These are phyloP conservation scores for Telfairia occidentalis DNA, from an alignment of 331 rosid species.

Conservation along the genomic window DNA sequence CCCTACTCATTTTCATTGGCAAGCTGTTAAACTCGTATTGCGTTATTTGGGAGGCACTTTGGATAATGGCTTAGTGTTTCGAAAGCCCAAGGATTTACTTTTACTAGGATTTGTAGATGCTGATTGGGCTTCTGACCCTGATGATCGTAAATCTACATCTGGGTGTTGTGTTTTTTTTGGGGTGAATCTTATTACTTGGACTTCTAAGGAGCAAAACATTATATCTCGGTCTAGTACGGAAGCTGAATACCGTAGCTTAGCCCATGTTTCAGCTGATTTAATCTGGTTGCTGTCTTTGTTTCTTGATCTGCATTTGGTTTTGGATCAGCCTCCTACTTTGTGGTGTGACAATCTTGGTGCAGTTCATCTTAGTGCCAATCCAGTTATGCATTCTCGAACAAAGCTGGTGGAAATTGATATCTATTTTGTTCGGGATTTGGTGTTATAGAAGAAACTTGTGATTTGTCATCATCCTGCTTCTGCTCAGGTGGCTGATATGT, in stretches of 20 bases:
- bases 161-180: neutral
- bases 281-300: neutral
- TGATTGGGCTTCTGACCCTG: neutral
- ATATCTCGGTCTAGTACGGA: neutral
- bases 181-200: neutral
- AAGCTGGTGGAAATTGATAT: neutral
- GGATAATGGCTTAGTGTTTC: neutral
- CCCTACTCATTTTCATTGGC: neutral
- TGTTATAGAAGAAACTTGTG: too few relatives aligned
- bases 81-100: neutral
- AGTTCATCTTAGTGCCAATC: neutral
- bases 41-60: neutral
- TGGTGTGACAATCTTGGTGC: neutral
- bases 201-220: neutral
- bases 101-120: neutral
- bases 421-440: too few relatives aligned
- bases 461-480: too few relatives aligned
- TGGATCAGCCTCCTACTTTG: neutral
- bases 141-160: too few relatives aligned
- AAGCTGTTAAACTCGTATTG: neutral
- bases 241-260: neutral
- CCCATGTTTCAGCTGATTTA: neutral
- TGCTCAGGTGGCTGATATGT: too few relatives aligned
- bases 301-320: neutral
- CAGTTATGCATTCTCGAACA: neutral